Evolutionary conservation across 495 filamentous ascomycete species (phyloP), one percentile per base, ranked within the genome.

Genomic region (Trichoderma reesei): DNA sequence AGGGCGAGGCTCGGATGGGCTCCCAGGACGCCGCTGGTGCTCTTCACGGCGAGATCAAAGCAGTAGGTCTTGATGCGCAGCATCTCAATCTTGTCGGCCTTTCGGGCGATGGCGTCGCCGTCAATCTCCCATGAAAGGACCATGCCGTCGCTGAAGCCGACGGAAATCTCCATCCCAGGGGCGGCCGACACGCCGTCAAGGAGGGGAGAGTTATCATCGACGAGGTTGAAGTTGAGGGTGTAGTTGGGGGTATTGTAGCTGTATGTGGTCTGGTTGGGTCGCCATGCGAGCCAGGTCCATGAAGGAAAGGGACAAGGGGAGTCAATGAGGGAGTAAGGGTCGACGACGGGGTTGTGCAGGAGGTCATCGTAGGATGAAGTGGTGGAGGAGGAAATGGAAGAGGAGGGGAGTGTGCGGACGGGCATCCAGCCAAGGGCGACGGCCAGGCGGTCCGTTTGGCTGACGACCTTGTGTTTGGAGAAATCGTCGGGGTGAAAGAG

Each of bases 401-500:
- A 56, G 11, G 51, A 56, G 18, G 39, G 59, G 34, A 41, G n/a
- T 38, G 36, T 16, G 59, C 59, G 39, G 59, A 6, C 41, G 36
- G 59, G 59, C 39, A 41, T 38, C 59, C 59, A 61, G 7, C 59
- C 59, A 3, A 61, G 59, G 10, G 59, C 59, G 9, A 41, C 36
- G 59, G 59, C 59, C 8, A 61, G 36, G 36, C 59, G 59, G 36
- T 61, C 59, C 36, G 59, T 61, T 34, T 61, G 59, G 39, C 59
- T 61, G 16, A 61, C 59, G 16, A 61, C 59, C n/a, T 41, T 20
- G 36, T 61, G 36, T 11, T 18, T 61, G 36, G 59, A 18, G 59
- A 61, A 61, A 14, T 65, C 63, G 54, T 63, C 59, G 2, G 41
- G 64, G n/a, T 62, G 51, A 14, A 66, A 67, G 13, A 70, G 61